Evolutionary conservation across 2,329 filamentous ascomycete species (phyloP).

Genomic region (Sporothrix humicola): DNA sequence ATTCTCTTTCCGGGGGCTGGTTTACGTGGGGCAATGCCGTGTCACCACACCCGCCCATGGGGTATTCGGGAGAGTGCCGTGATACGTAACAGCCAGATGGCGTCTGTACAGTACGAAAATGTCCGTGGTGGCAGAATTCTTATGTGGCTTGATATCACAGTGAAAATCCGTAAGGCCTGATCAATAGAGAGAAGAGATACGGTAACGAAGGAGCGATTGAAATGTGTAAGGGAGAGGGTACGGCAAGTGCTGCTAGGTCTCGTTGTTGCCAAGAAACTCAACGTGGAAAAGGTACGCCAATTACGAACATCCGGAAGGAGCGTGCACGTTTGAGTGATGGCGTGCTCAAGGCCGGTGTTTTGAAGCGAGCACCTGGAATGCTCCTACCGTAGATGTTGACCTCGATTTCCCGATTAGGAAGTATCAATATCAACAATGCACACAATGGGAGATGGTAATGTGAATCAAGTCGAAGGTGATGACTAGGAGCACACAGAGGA

Average conservation of each 20-base stretch:
- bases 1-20: conserved; percentile 4
- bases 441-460: not conserved
- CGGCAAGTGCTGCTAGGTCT: too few species aligned
- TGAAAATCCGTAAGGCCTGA: not conserved
- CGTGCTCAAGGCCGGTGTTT: not conserved
- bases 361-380: not conserved
- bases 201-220: not conserved
- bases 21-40: conserved; percentile 25
- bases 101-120: not conserved
- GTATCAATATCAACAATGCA: not conserved
- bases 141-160: not conserved
- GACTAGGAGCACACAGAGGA: too few species aligned
- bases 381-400: not conserved
- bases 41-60: not conserved
- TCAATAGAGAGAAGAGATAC: too few species aligned
- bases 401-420: not conserved
- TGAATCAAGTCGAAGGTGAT: not conserved
- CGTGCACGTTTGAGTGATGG: not conserved
- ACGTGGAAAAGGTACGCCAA: too few species aligned
- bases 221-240: too few species aligned
- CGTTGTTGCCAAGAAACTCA: too few species aligned
- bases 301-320: not conserved
- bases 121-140: not conserved
- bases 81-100: conserved; percentile 9
- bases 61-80: not conserved